These are phyloP conservation scores for Penicillium crystallinum DNA, from an alignment of 495 filamentous ascomycete species.

Conservation along the genomic window DNA sequence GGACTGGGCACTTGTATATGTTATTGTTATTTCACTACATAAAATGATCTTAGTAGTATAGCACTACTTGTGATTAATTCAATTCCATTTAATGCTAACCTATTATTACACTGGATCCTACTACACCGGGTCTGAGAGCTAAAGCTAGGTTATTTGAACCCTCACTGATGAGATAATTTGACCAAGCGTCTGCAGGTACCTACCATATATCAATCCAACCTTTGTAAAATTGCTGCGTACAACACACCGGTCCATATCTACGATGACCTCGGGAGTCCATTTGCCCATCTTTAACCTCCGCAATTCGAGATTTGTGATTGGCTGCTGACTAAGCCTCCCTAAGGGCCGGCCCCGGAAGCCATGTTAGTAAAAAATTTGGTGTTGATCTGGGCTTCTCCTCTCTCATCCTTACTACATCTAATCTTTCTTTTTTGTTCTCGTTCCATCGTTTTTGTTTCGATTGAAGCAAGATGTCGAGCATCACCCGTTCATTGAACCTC, in stretches of 20 bases:
- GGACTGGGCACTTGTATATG: background rate
- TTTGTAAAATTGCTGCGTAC: too few relatives aligned
- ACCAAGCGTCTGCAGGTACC: too few relatives aligned
- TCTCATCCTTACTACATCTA: slow-evolving; percentile 23
- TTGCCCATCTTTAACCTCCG: slow-evolving; percentile 21
- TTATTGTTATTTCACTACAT: background rate
- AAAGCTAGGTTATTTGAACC: too few relatives aligned
- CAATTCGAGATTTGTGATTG: slow-evolving; percentile 39
- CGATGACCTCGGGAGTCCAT: background rate
- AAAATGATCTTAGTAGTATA: background rate
- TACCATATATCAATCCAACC: background rate
- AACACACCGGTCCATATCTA: background rate
- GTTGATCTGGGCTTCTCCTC: slow-evolving; percentile 25
- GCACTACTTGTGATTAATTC: background rate
- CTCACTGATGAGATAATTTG: too few relatives aligned
- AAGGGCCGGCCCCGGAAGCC: background rate
- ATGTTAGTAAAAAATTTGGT: slow-evolving; percentile 38
- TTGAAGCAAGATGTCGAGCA: slow-evolving; percentile 55
- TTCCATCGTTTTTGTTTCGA: slow-evolving; percentile 32
- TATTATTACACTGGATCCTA: too few relatives aligned
- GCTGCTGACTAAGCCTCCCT: slow-evolving; percentile 41
- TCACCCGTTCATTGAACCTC: slow-evolving; percentile 61
- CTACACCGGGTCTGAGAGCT: too few relatives aligned
- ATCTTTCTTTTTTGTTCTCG: slow-evolving; percentile 31
- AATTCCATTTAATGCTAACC: too few relatives aligned